Percentiles rank a stretch among this genome's conserved stretches.
phyloP scores from a whole-genome alignment of 2,329 filamentous ascomycete genomes.

The Penicillium sp. region DNA sequence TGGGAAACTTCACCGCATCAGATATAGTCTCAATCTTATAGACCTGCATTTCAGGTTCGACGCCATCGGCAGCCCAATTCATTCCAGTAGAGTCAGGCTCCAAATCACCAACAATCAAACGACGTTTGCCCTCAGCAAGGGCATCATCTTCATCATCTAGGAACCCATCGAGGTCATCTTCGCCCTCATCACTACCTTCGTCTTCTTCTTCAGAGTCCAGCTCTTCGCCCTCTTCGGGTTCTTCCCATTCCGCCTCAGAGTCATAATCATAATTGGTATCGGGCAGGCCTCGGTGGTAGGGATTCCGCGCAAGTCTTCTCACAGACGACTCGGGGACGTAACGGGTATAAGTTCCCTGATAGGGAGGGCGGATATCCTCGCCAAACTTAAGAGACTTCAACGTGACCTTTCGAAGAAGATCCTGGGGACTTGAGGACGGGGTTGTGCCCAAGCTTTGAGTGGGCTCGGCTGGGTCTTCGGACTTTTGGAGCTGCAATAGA shows the following conservation, averaged over 20 bases:
- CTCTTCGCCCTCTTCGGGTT: slow-evolving; percentile 71
- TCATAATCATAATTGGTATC: slow-evolving; percentile 65
- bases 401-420: slow-evolving; percentile 49
- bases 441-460: slow-evolving; percentile 36
- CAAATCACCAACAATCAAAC: slow-evolving; percentile 64
- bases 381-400: slow-evolving; percentile 60
- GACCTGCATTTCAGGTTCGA: slow-evolving; percentile 52
- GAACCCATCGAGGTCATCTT: slow-evolving; percentile 85
- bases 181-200: slow-evolving; percentile 61
- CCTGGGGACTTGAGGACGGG: slow-evolving; percentile 33
- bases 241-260: slow-evolving; percentile 65
- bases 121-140: slow-evolving; percentile 54
- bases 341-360: slow-evolving; percentile 61
- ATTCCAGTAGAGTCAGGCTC: slow-evolving; percentile 76
- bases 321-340: slow-evolving; percentile 41
- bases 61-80: slow-evolving; percentile 68
- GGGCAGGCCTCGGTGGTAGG: slow-evolving; percentile 51
- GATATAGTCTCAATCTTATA: slow-evolving; percentile 75
- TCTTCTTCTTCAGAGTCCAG: slow-evolving; percentile 65
- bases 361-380: slow-evolving; percentile 64
- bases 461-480: slow-evolving; percentile 17
- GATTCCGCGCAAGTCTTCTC: slow-evolving; percentile 54
- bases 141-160: slow-evolving; percentile 80
- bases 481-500: slow-evolving; percentile 55
- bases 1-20: slow-evolving; percentile 55